phyloP scores from a whole-genome alignment of 2,329 filamentous ascomycete genomes.

The Sarocladium oryzae region DNA sequence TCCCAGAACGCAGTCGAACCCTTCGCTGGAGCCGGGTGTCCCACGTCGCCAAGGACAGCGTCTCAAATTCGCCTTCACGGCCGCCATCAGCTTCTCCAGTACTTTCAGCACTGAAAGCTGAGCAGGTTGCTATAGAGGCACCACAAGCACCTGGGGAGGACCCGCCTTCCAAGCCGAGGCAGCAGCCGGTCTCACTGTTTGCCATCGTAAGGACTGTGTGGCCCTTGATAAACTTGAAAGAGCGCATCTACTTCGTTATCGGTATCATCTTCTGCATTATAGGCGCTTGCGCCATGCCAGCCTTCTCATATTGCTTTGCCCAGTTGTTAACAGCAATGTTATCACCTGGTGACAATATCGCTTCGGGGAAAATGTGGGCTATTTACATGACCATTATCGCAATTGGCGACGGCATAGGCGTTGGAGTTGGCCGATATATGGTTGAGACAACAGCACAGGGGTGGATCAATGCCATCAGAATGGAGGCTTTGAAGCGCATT shows the following conservation, averaged over 20 bases:
- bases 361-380: conserved; percentile 58
- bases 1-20: neutral
- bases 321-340: conserved; percentile 68
- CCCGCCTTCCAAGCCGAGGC: neutral
- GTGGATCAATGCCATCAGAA: conserved; percentile 70
- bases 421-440: conserved; percentile 62
- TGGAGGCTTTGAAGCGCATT: conserved; percentile 60
- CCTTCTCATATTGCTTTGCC: conserved; percentile 71
- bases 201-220: conserved; percentile 52
- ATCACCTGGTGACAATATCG: conserved; percentile 38
- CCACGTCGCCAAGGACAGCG: neutral
- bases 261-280: conserved; percentile 57
- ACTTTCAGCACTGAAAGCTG: neutral
- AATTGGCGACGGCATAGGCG: conserved; percentile 56
- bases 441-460: conserved; percentile 65
- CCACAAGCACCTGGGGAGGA: neutral
- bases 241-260: conserved; percentile 48
- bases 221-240: conserved; percentile 49
- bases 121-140: too few species aligned
- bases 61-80: neutral
- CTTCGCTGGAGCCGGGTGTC: neutral
- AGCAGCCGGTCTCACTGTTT: conserved; percentile 14
- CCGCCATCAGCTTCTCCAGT: neutral
- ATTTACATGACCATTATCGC: conserved; percentile 64
- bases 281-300: conserved; percentile 61